Conservation (phyloP, 768 basidiomycete species). For the Phaeotremella fagi region DNA sequence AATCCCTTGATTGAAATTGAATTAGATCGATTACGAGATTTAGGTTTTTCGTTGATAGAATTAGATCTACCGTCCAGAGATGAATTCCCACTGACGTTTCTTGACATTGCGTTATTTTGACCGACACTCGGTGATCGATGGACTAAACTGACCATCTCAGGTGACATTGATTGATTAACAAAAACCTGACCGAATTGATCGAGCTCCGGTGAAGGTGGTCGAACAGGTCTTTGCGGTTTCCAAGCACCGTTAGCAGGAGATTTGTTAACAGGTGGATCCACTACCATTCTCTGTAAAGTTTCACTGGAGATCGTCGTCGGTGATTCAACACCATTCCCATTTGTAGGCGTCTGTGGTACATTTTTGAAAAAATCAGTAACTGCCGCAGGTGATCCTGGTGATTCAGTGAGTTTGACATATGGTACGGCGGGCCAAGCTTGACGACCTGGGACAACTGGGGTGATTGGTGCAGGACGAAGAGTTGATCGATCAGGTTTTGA, state of each 20-base stretch:
- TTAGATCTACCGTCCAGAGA: neutral
- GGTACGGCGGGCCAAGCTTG: constrained; percentile 28
- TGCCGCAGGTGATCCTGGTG: constrained; percentile 3
- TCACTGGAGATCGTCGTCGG: constrained; percentile 32
- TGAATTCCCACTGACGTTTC: neutral
- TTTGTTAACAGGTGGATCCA: constrained; percentile 4
- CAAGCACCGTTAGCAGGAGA: constrained; percentile 20
- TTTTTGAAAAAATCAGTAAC: constrained; percentile 9
- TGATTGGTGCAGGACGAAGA: neutral
- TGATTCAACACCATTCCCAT: neutral
- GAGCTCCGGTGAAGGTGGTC: constrained; percentile 39
- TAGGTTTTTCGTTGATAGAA: constrained; percentile 1
- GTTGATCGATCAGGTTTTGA: neutral
- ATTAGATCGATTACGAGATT: constrained; percentile 10
- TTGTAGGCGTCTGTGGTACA: neutral
- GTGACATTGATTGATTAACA: constrained; percentile 10
- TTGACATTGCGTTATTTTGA: neutral
- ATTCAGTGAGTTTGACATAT: constrained; percentile 2
- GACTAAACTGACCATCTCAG: constrained; percentile 15
- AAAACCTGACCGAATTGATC: neutral
- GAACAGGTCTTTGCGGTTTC: constrained; percentile 34
- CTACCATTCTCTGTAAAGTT: constrained; percentile 39
- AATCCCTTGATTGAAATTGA: constrained; percentile 32
- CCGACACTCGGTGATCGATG: constrained; percentile 12
- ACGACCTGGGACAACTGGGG: neutral